Base-by-base conservation (phyloP, 495 filamentous ascomycete species). In the Emericellopsis terricola region DNA sequence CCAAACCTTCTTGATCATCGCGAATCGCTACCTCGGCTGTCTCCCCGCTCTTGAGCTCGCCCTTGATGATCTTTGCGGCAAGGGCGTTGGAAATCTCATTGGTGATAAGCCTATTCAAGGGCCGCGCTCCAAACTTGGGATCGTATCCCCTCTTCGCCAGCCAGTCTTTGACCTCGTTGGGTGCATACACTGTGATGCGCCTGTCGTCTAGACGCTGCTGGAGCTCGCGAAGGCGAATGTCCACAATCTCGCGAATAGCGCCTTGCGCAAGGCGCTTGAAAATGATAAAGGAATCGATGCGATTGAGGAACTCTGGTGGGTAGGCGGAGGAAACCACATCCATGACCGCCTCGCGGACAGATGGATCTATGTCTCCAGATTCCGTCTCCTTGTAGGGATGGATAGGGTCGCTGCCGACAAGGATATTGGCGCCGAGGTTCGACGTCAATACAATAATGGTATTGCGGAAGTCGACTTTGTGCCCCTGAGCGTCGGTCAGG, bases 391-490 rank as follows among this genome's bases (percentile, higher is more conserved):
- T 65, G 47, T 76, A 67, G 0, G 60, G 63, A 44, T 68, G 64
- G 19, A 68, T 40, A 4, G 56, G 52, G 38, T 78, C 58, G 20
- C 63, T 62, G 24, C 63, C 70, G 23, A 81, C 68, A 3, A 84
- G 68, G 31, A 79, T 73, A 18, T 82, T 65, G 4, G 78, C 76
- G 45, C 86, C 79, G 26, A 97, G 73, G 51, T 97, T 97, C 18
- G 83, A 92, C 0, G 89, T 94, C 23, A 97, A 64, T 0, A 96
- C 87, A 45, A 97, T 93, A 41, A 96, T 75, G 11, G 87, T 94
- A 49, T 93, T 94, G 20, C 82, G 66, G 62, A 96, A 96, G 50
- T 96, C 89, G 31, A 97, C 73, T 46, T 85, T 91, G 57, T 93
- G 89, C 23, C 89, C 89, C 52, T 96, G 87, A 3, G 84, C 68